Conservation (phyloP, 371 early-diverging fungal species). For the Choanephora cucurbitarum region DNA sequence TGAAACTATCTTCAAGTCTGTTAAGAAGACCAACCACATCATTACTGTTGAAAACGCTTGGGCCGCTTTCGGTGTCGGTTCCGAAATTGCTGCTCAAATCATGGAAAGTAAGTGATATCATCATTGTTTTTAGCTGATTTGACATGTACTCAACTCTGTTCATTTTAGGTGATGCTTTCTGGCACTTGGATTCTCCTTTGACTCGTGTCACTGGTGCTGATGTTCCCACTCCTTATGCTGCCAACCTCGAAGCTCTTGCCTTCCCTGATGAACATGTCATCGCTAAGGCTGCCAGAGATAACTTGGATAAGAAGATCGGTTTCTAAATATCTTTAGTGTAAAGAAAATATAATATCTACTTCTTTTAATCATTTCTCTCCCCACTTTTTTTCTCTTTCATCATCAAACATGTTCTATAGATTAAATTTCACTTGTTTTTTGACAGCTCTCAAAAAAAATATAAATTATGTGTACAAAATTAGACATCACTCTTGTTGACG, state of each 20-base stretch:
- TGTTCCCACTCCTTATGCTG: conserved; percentile 98
- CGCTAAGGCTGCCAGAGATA: conserved; percentile 71
- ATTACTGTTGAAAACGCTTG: conserved; percentile 98
- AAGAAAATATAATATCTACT: not conserved
- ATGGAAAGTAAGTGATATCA: conserved; percentile 72
- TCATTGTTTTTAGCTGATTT: not conserved
- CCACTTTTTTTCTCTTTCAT: not conserved
- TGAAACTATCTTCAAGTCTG: conserved; percentile 87
- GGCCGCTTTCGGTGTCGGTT: conserved; percentile 97
- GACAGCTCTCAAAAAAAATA: not conserved
- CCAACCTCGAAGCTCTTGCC: conserved; percentile 90
- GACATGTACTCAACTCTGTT: not conserved
- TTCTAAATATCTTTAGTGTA: conserved; percentile 22
- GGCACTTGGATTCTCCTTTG: conserved; percentile 96
- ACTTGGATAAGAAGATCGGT: conserved; percentile 55
- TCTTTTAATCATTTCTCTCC: not conserved
- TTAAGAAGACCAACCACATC: conserved; percentile 98
- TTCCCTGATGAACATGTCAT: conserved; percentile 92
- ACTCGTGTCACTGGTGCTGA: conserved; percentile 96
- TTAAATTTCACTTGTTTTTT: not conserved
- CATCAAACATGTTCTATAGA: not conserved
- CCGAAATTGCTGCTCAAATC: conserved; percentile 96
- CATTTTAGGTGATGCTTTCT: conserved; percentile 80
- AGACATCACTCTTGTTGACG: too few species aligned
- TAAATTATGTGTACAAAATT: not conserved